Conservation (phyloP, 2,329 filamentous ascomycete genomes). For the Sporothrix brunneoviolacea region DNA sequence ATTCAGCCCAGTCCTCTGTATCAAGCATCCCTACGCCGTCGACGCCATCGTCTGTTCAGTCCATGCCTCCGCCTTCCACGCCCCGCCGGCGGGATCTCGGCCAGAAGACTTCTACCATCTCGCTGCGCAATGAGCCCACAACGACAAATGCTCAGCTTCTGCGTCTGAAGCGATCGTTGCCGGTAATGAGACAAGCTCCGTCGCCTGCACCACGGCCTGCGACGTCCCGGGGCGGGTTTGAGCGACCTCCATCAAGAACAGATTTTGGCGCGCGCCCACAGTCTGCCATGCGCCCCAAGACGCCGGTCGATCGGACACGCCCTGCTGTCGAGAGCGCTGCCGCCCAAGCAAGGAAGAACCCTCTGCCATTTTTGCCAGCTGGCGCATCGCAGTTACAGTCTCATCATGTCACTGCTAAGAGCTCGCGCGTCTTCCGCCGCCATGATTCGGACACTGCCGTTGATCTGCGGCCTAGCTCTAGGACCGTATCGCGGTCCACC, state of each 20-base stretch:
- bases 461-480: slow-evolving; percentile 51
- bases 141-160: slow-evolving; percentile 60
- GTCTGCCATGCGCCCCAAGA: slow-evolving; percentile 57
- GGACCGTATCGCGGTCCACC: slow-evolving; percentile 50
- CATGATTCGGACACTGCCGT: slow-evolving; percentile 70
- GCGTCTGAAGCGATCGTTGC: slow-evolving; percentile 59
- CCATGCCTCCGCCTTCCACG: slow-evolving; percentile 47
- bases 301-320: slow-evolving; percentile 59
- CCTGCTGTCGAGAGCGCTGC: slow-evolving; percentile 44
- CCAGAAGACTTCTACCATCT: slow-evolving; percentile 46
- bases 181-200: slow-evolving; percentile 48
- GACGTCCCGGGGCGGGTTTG: slow-evolving; percentile 38
- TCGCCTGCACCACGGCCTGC: slow-evolving; percentile 42
- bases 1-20: slow-evolving; percentile 63
- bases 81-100: slow-evolving; percentile 56
- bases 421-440: slow-evolving; percentile 64
- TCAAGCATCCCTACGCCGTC: slow-evolving; percentile 57
- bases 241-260: slow-evolving; percentile 54
- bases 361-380: slow-evolving; percentile 71
- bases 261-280: slow-evolving; percentile 43
- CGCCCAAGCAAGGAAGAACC: slow-evolving; percentile 50
- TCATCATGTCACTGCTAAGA: slow-evolving; percentile 70
- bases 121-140: slow-evolving; percentile 52
- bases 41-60: slow-evolving; percentile 47
- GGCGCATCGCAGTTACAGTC: slow-evolving; percentile 62